phyloP scores from a whole-genome alignment of 345 rosid species.

The Crucihimalaya himalaica region DNA sequence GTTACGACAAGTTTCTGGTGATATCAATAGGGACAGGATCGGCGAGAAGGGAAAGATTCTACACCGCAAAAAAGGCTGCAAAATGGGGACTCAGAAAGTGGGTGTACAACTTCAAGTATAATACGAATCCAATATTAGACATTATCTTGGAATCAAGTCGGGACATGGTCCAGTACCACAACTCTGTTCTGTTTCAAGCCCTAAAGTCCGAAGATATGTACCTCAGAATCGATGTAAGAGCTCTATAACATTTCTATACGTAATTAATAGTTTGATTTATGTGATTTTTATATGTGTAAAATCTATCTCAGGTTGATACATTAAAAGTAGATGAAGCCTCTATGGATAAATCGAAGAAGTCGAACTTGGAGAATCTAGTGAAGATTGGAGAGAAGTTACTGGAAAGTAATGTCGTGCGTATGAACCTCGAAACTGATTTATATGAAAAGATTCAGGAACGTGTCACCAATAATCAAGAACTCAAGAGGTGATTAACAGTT shows the following conservation, averaged over 20 bases:
- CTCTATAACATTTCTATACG: background rate
- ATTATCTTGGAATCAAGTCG: conserved; percentile 42
- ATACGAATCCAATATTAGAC: conserved; percentile 48
- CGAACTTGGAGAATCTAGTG: conserved; percentile 47
- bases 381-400: conserved; percentile 45
- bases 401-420: conserved; percentile 39
- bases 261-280: background rate
- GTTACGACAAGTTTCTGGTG: conserved; percentile 51
- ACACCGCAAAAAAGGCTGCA: conserved; percentile 40
- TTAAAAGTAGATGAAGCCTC: conserved; percentile 45
- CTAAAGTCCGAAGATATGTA: conserved; percentile 46
- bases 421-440: conserved; percentile 44
- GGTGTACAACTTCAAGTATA: conserved; percentile 23
- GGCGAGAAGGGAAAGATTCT: conserved; percentile 34
- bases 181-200: conserved; percentile 47
- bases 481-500: conserved; percentile 43
- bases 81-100: conserved; percentile 58
- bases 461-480: conserved; percentile 49
- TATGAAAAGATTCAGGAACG: conserved; percentile 46
- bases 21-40: conserved; percentile 39
- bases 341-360: conserved; percentile 42
- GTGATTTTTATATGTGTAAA: background rate
- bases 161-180: conserved; percentile 64
- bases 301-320: conserved; percentile 44
- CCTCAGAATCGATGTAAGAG: conserved; percentile 59